Evolutionary conservation across 140 eudicot genomes (phyloP).

Genomic region (Erigeron philadelphicus): DNA sequence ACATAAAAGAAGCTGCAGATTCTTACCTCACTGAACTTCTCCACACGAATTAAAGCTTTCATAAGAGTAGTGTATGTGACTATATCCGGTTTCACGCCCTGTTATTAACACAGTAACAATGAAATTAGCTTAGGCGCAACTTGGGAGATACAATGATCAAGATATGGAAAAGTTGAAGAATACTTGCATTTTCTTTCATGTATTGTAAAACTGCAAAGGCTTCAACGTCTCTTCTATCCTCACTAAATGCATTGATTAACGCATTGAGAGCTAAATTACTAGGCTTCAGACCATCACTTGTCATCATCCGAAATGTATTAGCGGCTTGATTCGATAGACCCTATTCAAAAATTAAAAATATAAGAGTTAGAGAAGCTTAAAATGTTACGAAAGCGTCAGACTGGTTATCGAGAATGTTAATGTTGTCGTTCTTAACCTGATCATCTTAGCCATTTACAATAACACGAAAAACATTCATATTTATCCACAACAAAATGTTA

Average conservation of each 20-base stretch:
- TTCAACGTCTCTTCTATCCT: slow-evolving; percentile 81
- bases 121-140: not conserved
- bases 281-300: slow-evolving; percentile 71
- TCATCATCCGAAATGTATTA: slow-evolving; percentile 77
- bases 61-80: slow-evolving; percentile 91
- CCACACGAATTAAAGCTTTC: slow-evolving; percentile 86
- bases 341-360: slow-evolving; percentile 29
- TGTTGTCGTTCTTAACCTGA: slow-evolving; percentile 10
- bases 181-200: slow-evolving; percentile 84
- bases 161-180: slow-evolving; percentile 5
- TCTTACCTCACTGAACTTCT: slow-evolving; percentile 65
- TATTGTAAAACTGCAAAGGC: slow-evolving; percentile 84
- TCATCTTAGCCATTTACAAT: not conserved
- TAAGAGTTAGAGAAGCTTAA: not conserved
- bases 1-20: not conserved
- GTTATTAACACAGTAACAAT: slow-evolving; percentile 22
- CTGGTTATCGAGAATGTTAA: not conserved
- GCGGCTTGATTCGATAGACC: slow-evolving; percentile 94
- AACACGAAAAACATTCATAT: not conserved
- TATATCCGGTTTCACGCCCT: slow-evolving; percentile 88
- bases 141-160: not conserved
- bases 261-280: slow-evolving; percentile 84
- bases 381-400: slow-evolving; percentile 16
- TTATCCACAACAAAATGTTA: slow-evolving; percentile 4
- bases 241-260: slow-evolving; percentile 83